Evolutionary conservation across 306 rosid species (phyloP), one percentile per base, ranked within the genome.

Genomic region (Citrullus amarus): DNA sequence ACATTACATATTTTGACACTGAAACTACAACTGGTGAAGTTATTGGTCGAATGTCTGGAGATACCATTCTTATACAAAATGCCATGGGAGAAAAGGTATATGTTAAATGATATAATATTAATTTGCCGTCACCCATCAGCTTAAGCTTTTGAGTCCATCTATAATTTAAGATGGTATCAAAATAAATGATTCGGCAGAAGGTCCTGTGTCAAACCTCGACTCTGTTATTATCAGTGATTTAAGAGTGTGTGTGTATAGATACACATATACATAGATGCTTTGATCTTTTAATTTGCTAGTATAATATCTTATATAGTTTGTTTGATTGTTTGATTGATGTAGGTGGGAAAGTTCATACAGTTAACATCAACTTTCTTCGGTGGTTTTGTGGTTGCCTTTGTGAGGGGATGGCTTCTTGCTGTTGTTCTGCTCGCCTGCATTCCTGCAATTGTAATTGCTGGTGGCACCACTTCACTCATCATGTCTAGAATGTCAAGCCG

Each of bases 331-430:
- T 55, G 20, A 53, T 13, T 87, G 78, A 58, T 82, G 0, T 1
- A 94, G 98, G 98, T 95, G 46, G 98, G 97, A 55, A 95, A 89
- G 86, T 89, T 89, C 85, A 54, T 92, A 71, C 98, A 95, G 70
- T 91, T 89, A 10, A 25, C 60, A 71, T 75, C 97, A 58, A 91
- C 90, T 13, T 95, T 92, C 83, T 0, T 91, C 0, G 98, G 96
- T 6, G 97, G 92, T 6, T 95, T 95, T 86, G 81, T 73, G 58
- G 36, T 92, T 78, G 97, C 88, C 16, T 88, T 92, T 9, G 5
- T 79, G 18, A 92, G 65, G 83, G 98, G 98, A 77, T 89, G 96
- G 98, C 85, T 17, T 3, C 90, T 95, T 2, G 32, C 97, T 12
- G 18, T 92, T 22, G 93, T 92, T 28, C 60, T 95, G 80, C 79